phyloP scores from a whole-genome alignment of 202 grass and related monocot genomes.

The Schoenoplectus triqueter region DNA sequence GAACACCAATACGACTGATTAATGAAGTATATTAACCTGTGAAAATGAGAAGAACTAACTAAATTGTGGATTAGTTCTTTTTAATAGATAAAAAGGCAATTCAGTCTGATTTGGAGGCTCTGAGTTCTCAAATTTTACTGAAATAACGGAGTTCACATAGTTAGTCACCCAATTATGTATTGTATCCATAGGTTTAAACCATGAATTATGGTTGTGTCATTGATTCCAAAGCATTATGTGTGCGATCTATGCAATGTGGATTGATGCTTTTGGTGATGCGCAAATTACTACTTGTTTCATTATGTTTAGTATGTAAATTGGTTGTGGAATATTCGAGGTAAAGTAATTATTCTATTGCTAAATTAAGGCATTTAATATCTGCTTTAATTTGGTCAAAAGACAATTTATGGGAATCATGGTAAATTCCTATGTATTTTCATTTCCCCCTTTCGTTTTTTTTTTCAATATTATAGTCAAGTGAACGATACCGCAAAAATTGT shows the following conservation, averaged over 20 bases:
- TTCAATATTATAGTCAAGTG: not conserved
- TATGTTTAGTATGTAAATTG: not conserved
- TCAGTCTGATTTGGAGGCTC: not conserved
- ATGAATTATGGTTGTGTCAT: slow-evolving; percentile 19
- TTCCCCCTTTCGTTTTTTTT: not conserved
- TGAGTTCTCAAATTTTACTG: slow-evolving; percentile 3
- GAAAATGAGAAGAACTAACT: not conserved
- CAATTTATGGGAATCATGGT: not conserved
- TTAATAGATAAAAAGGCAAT: not conserved
- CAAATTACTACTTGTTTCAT: slow-evolving; percentile 8
- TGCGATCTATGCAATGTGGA: slow-evolving; percentile 14
- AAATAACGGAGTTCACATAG: not conserved
- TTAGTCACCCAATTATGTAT: not conserved
- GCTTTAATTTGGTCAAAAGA: not conserved
- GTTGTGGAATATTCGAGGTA: not conserved
- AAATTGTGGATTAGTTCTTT: not conserved
- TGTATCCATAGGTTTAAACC: not conserved
- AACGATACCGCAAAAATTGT: slow-evolving; percentile 18
- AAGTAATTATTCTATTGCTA: slow-evolving; percentile 7
- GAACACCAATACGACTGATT: not conserved
- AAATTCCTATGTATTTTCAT: not conserved
- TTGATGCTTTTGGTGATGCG: slow-evolving; percentile 7
- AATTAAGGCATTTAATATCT: slow-evolving; percentile 9
- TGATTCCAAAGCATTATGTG: not conserved
- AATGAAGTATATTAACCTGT: not conserved